phyloP scores from a whole-genome alignment of 768 basidiomycete genomes.

The Lyophyllum semitale region DNA sequence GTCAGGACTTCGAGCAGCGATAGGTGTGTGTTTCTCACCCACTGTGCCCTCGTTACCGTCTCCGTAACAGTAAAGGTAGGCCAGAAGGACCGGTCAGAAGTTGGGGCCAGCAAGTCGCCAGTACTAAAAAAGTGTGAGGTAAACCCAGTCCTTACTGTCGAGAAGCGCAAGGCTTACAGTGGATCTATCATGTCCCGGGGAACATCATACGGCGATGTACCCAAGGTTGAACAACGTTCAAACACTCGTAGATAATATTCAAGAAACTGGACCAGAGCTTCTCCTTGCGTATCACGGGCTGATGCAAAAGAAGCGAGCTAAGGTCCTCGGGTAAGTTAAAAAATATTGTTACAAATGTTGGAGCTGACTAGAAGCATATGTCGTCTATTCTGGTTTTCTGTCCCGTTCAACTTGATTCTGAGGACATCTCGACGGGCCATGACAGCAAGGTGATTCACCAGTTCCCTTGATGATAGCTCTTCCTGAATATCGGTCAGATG shows the following conservation, averaged over 20 bases:
- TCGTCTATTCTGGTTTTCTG: neutral
- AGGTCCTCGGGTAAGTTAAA: neutral
- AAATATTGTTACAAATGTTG: neutral
- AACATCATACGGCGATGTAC: slow-evolving; percentile 20
- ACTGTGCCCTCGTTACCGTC: neutral
- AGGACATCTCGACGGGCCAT: neutral
- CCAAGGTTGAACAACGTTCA: slow-evolving; percentile 2
- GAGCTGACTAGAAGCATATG: neutral
- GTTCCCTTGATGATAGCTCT: neutral
- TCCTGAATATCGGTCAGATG: neutral
- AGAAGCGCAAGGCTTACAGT: slow-evolving; percentile 8
- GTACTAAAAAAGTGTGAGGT: slow-evolving; percentile 1
- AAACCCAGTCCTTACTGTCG: no score
- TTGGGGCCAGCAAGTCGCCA: slow-evolving; percentile 1
- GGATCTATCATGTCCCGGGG: slow-evolving; percentile 23
- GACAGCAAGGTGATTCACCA: slow-evolving; percentile 9
- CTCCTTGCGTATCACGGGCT: neutral
- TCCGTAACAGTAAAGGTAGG: neutral
- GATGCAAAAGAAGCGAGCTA: slow-evolving; percentile 3
- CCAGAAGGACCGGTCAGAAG: neutral
- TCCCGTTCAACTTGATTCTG: neutral
- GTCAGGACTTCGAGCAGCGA: neutral
- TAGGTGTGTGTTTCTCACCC: neutral
- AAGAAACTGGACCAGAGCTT: neutral
- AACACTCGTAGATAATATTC: neutral